These are phyloP conservation scores for Kwoniella dendrophila DNA, from an alignment of 768 basidiomycete genomes.

Conservation along the genomic window DNA sequence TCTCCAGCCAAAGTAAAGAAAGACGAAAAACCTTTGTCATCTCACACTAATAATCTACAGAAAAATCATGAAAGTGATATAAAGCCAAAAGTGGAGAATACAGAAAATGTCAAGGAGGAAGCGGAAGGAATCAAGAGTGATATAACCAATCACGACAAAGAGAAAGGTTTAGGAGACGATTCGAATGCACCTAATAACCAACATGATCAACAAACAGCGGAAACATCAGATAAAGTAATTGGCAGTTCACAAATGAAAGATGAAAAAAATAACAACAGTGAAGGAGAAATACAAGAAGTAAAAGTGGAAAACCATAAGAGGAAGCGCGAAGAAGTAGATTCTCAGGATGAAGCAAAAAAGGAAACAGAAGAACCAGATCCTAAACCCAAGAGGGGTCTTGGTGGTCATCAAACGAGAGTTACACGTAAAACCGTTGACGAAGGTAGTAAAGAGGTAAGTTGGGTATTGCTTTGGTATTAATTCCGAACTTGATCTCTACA, in stretches of 20 bases:
- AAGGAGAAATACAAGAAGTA: not conserved
- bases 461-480: not conserved
- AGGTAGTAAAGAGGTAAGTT: constrained; percentile 29
- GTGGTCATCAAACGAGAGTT: constrained; percentile 46
- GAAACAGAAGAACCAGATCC: constrained; percentile 1
- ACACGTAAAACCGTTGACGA: constrained; percentile 29
- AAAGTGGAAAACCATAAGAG: constrained; percentile 18
- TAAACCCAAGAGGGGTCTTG: constrained; percentile 15
- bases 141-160: constrained; percentile 26
- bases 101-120: constrained; percentile 22
- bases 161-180: constrained; percentile 47
- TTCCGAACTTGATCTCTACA: not conserved
- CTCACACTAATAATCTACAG: not conserved
- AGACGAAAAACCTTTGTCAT: not conserved
- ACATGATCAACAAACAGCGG: no score
- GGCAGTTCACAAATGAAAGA: no score
- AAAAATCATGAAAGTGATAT: not conserved
- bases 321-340: constrained; percentile 11
- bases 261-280: no score
- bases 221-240: no score
- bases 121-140: constrained; percentile 27
- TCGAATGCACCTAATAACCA: constrained; percentile 49
- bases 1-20: constrained; percentile 30
- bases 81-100: not conserved
- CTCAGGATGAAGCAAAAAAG: constrained; percentile 11